Percentiles rank a stretch among this genome's conserved stretches.
Conservation (phyloP, 371 early-diverging fungal genomes). For the Syncephalastrum racemosum region DNA sequence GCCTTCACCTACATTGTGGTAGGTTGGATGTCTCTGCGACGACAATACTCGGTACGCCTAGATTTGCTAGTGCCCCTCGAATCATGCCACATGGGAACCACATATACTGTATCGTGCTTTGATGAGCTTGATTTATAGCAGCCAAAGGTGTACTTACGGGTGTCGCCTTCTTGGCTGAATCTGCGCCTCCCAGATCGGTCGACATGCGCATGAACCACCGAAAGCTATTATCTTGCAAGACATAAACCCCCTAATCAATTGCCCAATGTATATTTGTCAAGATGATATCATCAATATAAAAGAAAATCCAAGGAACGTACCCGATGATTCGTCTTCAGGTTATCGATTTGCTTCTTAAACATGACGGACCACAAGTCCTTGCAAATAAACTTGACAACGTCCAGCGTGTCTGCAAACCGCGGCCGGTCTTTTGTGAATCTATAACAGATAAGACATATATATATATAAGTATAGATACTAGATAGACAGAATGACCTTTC, state of each 20-base stretch:
- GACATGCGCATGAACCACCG: constrained; percentile 92
- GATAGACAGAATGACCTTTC: too few species aligned
- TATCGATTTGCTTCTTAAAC: constrained; percentile 96
- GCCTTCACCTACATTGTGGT: constrained; percentile 81
- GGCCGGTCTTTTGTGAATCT: constrained; percentile 81
- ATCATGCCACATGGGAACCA: constrained; percentile 96
- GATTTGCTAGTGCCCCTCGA: constrained; percentile 86
- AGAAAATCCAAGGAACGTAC: constrained; percentile 38
- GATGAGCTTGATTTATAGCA: background rate
- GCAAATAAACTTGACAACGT: constrained; percentile 96
- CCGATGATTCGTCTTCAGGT: constrained; percentile 96
- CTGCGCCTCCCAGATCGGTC: constrained; percentile 70
- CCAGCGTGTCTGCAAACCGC: constrained; percentile 88
- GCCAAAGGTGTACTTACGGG: constrained; percentile 53
- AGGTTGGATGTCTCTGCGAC: constrained; percentile 83
- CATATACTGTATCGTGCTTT: constrained; percentile 61
- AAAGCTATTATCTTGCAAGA: constrained; percentile 96
- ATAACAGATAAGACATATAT: background rate
- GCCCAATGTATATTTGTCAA: constrained; percentile 1
- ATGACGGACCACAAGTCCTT: constrained; percentile 94
- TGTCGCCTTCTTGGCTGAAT: constrained; percentile 77
- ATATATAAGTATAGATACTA: background rate
- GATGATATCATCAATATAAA: background rate
- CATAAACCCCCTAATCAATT: constrained; percentile 94
- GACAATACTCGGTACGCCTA: constrained; percentile 87